A percentile compares a stretch with the other conserved stretches of the same genome.
phyloP scores from a whole-genome alignment of 2,329 filamentous ascomycete genomes.

The Lasiodiplodia hormozganensis region DNA sequence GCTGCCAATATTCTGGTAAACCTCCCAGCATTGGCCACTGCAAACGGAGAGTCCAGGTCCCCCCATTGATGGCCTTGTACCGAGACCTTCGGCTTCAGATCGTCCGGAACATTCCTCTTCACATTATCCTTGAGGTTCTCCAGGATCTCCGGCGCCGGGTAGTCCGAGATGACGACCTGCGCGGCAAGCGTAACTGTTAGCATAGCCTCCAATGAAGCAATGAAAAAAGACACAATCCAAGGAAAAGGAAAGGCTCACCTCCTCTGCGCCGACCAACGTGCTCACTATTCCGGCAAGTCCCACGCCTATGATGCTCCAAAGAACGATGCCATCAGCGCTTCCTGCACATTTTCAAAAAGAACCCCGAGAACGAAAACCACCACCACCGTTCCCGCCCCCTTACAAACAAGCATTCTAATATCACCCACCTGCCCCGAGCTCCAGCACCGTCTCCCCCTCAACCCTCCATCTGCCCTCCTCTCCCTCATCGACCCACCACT shows the following conservation, averaged over 20 bases:
- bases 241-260: conserved; percentile 40
- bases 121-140: conserved; percentile 66
- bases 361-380: conserved; percentile 49
- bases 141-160: conserved; percentile 68
- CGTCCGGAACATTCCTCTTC: conserved; percentile 55
- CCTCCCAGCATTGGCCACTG: conserved; percentile 42
- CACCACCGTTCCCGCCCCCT: conserved; percentile 27
- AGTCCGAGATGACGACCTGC: conserved; percentile 69
- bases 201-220: background rate
- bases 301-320: conserved; percentile 43
- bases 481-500: conserved; percentile 43
- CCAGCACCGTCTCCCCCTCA: conserved; percentile 61
- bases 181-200: conserved; percentile 44
- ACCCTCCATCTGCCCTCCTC: conserved; percentile 54
- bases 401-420: conserved; percentile 33
- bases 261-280: conserved; percentile 51
- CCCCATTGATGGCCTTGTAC: conserved; percentile 73
- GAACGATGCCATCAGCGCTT: conserved; percentile 32
- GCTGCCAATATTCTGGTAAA: conserved; percentile 72
- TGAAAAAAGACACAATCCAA: background rate
- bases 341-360: conserved; percentile 11
- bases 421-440: conserved; percentile 72
- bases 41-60: conserved; percentile 53
- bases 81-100: conserved; percentile 46
- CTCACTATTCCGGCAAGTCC: conserved; percentile 57